phyloP scores from a whole-genome alignment of 2,329 filamentous ascomycete species.

The Aspergillus sp. region DNA sequence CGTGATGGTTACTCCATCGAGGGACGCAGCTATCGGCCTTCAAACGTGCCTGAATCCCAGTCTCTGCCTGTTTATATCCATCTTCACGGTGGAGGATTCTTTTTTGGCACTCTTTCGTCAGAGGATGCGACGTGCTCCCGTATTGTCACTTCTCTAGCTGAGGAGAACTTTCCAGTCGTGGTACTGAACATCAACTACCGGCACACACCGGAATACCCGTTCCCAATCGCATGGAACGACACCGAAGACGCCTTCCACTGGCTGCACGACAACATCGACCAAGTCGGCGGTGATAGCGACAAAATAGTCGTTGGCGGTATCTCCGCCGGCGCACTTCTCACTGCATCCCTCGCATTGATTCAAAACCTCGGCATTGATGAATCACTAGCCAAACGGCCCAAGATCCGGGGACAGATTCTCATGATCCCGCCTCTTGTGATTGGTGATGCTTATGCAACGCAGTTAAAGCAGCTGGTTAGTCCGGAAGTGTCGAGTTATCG shows the following conservation, averaged over 20 bases:
- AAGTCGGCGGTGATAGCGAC: constrained; percentile 34
- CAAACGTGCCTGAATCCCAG: constrained; percentile 18
- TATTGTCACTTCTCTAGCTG: constrained; percentile 32
- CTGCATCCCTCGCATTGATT: constrained; percentile 34
- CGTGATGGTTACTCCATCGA: constrained; percentile 44
- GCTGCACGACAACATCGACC: constrained; percentile 43
- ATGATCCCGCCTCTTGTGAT: constrained; percentile 47
- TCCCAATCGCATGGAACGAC: constrained; percentile 51
- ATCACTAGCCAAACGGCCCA: constrained; percentile 1
- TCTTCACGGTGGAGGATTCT: constrained; percentile 54
- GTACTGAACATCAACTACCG: constrained; percentile 57
- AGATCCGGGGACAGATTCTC: constrained; percentile 48
- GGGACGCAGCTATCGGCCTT: constrained; percentile 45
- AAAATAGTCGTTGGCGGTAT: constrained; percentile 46
- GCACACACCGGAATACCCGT: constrained; percentile 51
- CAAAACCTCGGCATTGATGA: too few relatives aligned
- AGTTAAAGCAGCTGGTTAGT: constrained; percentile 33
- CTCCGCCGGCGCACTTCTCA: constrained; percentile 44
- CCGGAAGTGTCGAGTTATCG: constrained; percentile 41
- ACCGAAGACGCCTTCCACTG: constrained; percentile 52
- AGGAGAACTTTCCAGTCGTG: constrained; percentile 23
- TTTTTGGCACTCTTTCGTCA: constrained; percentile 50
- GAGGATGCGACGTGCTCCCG: constrained; percentile 51
- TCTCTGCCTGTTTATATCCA: constrained; percentile 48
- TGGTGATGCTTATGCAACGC: constrained; percentile 27